These are phyloP conservation scores for Stephanodiscus triporus DNA, from an alignment of 108 stramenopile genomes.

Conservation along the genomic window DNA sequence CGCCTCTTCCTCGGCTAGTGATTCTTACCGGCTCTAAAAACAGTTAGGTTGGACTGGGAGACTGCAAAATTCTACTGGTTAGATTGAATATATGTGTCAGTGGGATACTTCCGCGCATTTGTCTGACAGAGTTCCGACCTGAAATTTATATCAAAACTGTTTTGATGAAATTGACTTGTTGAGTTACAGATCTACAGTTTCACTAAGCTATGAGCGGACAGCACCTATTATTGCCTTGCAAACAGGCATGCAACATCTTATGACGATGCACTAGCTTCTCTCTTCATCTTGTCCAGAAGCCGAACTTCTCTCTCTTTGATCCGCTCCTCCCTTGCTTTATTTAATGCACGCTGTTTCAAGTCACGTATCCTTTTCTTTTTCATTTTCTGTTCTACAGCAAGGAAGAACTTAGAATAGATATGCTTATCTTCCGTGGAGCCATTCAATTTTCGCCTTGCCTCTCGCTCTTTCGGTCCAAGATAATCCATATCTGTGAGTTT, in stretches of 20 bases:
- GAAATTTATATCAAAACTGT: too few species aligned
- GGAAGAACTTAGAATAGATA: neutral
- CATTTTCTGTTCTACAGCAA: conserved; percentile 4
- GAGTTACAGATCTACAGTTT: too few species aligned
- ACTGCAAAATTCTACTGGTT: too few species aligned
- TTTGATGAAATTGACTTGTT: too few species aligned
- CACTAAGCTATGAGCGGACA: neutral
- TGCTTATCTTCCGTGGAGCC: neutral
- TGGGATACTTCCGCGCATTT: too few species aligned
- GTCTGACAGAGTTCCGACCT: too few species aligned
- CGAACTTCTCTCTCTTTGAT: conserved; percentile 1
- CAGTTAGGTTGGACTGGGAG: too few species aligned
- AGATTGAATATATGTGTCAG: too few species aligned
- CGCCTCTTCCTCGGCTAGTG: too few species aligned
- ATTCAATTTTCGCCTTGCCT: neutral
- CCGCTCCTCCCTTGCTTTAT: neutral
- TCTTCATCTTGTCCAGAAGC: neutral
- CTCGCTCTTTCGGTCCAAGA: conserved; percentile 37
- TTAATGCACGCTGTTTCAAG: conserved; percentile 4
- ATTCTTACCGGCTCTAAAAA: too few species aligned
- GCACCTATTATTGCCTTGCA: too few species aligned
- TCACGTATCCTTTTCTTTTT: neutral
- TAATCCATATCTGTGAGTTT: conserved; percentile 25
- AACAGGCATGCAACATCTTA: neutral
- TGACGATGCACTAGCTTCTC: neutral